Evolutionary conservation across 1,139 yeast species (phyloP).

Genomic region (Saccharomyces pastorianus): DNA sequence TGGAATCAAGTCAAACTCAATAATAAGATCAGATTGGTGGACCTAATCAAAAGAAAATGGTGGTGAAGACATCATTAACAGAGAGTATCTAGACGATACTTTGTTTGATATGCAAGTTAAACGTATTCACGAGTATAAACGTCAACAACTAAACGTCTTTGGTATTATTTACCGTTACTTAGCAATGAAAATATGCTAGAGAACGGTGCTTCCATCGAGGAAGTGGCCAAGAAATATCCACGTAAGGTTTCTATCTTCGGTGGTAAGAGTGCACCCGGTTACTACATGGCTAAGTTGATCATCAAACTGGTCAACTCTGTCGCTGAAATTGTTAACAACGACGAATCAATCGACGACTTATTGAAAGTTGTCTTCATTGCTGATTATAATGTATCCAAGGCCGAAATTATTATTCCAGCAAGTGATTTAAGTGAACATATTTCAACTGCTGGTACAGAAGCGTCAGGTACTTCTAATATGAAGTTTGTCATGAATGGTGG

Average conservation of each 20-base stretch:
- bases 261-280: conserved; percentile 96
- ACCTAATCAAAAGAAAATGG: conserved; percentile 56
- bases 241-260: conserved; percentile 82
- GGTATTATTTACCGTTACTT: conserved; percentile 82
- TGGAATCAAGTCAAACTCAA: conserved; percentile 68
- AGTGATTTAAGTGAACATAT: conserved; percentile 89
- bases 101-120: conserved; percentile 89
- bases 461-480: conserved; percentile 94
- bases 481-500: conserved; percentile 93
- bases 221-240: conserved; percentile 54
- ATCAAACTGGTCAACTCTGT: conserved; percentile 80
- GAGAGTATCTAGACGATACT: conserved; percentile 44
- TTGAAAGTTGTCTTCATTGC: conserved; percentile 84
- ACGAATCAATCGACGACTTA: conserved; percentile 61
- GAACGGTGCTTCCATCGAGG: conserved; percentile 36
- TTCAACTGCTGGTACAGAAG: conserved; percentile 97
- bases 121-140: conserved; percentile 91
- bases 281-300: conserved; percentile 87
- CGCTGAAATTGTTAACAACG: conserved; percentile 72
- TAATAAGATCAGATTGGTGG: conserved; percentile 67
- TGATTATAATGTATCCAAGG: conserved; percentile 89
- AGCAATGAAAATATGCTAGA: conserved; percentile 59
- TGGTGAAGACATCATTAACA: conserved; percentile 55
- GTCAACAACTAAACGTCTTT: conserved; percentile 88
- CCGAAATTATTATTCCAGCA: conserved; percentile 85